phyloP scores from a whole-genome alignment of 345 rosid species.

The Euphorbia tirucalli region DNA sequence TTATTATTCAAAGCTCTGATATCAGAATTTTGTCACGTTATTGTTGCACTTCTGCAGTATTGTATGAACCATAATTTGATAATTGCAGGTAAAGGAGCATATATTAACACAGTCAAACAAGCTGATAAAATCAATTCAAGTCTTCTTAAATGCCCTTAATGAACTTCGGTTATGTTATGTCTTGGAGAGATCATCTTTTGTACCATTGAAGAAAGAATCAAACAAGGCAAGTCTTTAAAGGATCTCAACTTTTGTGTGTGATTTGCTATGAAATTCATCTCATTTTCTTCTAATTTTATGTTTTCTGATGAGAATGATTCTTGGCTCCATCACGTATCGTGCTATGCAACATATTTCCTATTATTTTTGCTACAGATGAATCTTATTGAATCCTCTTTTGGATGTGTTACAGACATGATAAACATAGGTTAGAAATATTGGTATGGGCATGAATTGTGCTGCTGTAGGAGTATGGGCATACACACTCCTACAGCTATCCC shows the following conservation, averaged over 20 bases:
- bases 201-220: slow-evolving; percentile 51
- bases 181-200: slow-evolving; percentile 52
- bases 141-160: slow-evolving; percentile 73
- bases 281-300: background rate
- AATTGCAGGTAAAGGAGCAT: slow-evolving; percentile 65
- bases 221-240: slow-evolving; percentile 44
- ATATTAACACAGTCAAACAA: slow-evolving; percentile 67
- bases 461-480: too few relatives aligned
- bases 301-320: background rate
- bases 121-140: slow-evolving; percentile 81
- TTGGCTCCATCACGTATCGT: background rate
- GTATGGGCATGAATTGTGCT: too few relatives aligned
- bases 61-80: background rate
- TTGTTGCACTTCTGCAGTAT: background rate
- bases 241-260: slow-evolving; percentile 13
- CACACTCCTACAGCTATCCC: too few relatives aligned
- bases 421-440: too few relatives aligned
- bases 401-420: too few relatives aligned
- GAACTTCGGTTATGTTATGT: slow-evolving; percentile 77
- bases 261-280: slow-evolving; percentile 2
- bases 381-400: background rate
- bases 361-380: background rate
- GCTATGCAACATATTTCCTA: background rate
- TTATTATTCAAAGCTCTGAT: background rate
- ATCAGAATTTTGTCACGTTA: background rate